phyloP scores from a whole-genome alignment of 495 filamentous ascomycete species.

The Usnea hakonensis region DNA sequence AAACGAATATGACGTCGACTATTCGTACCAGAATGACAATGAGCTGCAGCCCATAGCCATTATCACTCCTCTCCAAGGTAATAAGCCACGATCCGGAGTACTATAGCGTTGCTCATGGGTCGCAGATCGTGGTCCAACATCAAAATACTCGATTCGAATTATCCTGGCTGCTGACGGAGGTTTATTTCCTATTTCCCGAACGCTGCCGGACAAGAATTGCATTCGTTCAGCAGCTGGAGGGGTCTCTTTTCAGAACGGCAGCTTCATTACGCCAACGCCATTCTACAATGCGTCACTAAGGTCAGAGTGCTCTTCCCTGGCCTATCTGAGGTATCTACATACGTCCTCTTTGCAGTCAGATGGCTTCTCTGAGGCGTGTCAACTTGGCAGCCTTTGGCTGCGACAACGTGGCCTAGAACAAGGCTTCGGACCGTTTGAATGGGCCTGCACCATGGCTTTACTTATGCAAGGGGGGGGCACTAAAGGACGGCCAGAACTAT shows the following conservation, averaged over 20 bases:
- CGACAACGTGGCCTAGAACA: conserved; percentile 83
- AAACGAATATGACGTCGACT: conserved; percentile 49
- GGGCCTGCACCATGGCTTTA: conserved; percentile 68
- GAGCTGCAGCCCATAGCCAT: conserved; percentile 64
- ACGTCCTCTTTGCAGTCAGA: conserved; percentile 55
- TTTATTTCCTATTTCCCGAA: conserved; percentile 59
- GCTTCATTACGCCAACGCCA: conserved; percentile 49
- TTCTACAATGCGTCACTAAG: conserved; percentile 84
- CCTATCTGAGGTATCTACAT: conserved; percentile 67
- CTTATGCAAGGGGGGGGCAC: conserved; percentile 67
- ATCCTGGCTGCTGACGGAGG: conserved; percentile 60
- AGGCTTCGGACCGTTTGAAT: conserved; percentile 92
- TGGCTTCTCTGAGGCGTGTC: conserved; percentile 71
- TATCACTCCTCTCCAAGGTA: conserved; percentile 36
- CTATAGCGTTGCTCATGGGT: background rate
- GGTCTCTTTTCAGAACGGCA: conserved; percentile 28
- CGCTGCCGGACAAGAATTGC: conserved; percentile 62
- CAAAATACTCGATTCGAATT: conserved; percentile 62
- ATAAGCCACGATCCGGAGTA: background rate
- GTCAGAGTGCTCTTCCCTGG: conserved; percentile 63
- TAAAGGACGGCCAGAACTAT: conserved; percentile 61
- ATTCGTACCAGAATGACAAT: conserved; percentile 68
- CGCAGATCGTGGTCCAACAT: conserved; percentile 21
- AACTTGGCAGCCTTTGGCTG: conserved; percentile 82
- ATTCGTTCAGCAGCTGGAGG: conserved; percentile 44